A percentile compares a stretch with the other conserved stretches of the same genome.
Conservation (phyloP, 139 green algal genomes). For the Chlamydomonas asymmetrica region DNA sequence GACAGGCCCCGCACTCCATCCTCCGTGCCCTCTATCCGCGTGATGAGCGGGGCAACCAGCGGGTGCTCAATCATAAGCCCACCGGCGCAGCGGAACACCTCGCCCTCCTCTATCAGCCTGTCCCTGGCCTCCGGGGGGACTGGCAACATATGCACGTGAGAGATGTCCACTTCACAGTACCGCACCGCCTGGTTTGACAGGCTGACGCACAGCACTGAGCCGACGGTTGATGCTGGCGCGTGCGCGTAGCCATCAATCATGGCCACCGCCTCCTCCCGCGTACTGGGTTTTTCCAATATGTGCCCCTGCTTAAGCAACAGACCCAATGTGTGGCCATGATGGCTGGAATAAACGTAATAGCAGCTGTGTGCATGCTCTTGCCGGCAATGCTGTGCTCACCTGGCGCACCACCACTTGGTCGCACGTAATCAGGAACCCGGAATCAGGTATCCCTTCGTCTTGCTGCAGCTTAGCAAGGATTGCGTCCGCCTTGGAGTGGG, state of each 20-base stretch:
- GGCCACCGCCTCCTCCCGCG: slow-evolving; percentile 40
- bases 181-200: too few species aligned
- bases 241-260: slow-evolving; percentile 70
- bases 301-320: too few species aligned
- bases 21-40: slow-evolving; percentile 53
- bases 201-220: slow-evolving; percentile 66
- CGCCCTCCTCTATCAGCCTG: slow-evolving; percentile 60
- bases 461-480: slow-evolving; percentile 46
- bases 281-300: too few species aligned
- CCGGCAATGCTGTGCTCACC: slow-evolving; percentile 62
- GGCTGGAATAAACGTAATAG: slow-evolving; percentile 46
- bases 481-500: slow-evolving; percentile 74
- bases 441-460: neutral
- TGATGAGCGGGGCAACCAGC: slow-evolving; percentile 48
- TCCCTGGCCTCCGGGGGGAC: slow-evolving; percentile 57
- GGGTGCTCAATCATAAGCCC: slow-evolving; percentile 79
- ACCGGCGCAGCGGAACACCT: slow-evolving; percentile 65
- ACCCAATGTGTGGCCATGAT: neutral
- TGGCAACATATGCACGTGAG: slow-evolving; percentile 51
- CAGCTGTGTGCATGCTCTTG: slow-evolving; percentile 71
- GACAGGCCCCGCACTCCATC: slow-evolving; percentile 73
- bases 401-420: slow-evolving; percentile 74
- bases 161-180: neutral
- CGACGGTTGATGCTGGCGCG: slow-evolving; percentile 67
- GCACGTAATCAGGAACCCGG: slow-evolving; percentile 64